Conservation (phyloP, 2,329 filamentous ascomycete genomes). For the Thelonectria discophora region DNA sequence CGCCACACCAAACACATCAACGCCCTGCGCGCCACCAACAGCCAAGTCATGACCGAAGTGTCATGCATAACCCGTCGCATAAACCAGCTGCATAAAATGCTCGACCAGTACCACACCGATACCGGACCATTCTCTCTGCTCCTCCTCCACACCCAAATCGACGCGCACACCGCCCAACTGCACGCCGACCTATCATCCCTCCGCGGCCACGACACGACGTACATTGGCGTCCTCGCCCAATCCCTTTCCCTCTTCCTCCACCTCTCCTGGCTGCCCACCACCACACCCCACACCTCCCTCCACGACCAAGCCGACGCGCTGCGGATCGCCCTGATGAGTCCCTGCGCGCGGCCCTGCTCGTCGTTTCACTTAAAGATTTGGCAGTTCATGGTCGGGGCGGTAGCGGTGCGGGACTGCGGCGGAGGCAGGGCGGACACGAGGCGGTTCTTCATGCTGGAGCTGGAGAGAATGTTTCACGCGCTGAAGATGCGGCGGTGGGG, state of each 20-base stretch:
- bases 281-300: not conserved
- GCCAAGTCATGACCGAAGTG: constrained; percentile 3
- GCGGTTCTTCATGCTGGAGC: not conserved
- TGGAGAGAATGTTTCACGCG: not conserved
- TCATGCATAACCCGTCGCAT: constrained; percentile 4
- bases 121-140: not conserved
- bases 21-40: constrained; percentile 17
- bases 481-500: not conserved
- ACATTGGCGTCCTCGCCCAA: constrained; percentile 24
- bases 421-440: not conserved
- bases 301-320: constrained; percentile 14
- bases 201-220: constrained; percentile 12
- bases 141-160: not conserved
- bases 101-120: constrained; percentile 3
- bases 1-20: constrained; percentile 28
- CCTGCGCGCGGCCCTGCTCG: constrained; percentile 29
- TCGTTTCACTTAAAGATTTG: constrained; percentile 31
- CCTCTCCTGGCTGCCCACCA: constrained; percentile 23
- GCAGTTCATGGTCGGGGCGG: constrained; percentile 35
- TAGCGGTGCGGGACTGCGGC: constrained; percentile 25
- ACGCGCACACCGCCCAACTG: constrained; percentile 12
- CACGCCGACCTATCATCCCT: constrained; percentile 20
- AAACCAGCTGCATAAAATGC: not conserved
- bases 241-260: constrained; percentile 26
- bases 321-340: constrained; percentile 10